These are phyloP conservation scores for Colletotrichum tamarilloi DNA, from an alignment of 2,329 filamentous ascomycete species.

Conservation along the genomic window DNA sequence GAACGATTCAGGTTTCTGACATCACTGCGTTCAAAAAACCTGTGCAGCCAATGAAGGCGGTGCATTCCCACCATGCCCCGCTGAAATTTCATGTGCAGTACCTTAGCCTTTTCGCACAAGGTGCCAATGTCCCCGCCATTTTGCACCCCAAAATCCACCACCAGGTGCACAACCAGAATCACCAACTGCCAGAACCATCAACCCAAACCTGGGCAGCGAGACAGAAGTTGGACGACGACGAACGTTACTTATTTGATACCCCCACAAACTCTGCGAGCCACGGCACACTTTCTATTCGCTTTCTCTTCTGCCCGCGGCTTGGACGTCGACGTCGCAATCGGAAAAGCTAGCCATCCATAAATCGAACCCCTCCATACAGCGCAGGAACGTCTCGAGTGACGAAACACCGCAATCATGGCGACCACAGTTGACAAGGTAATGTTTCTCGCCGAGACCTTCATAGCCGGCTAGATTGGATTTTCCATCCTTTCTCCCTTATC, in stretches of 20 bases:
- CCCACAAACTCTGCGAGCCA: background rate
- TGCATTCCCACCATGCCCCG: slow-evolving; percentile 24
- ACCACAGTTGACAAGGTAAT: slow-evolving; percentile 96
- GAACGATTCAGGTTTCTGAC: slow-evolving; percentile 10
- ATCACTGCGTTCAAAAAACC: slow-evolving; percentile 10
- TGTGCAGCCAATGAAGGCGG: slow-evolving; percentile 1
- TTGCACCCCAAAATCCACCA: slow-evolving; percentile 27
- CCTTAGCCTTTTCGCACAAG: slow-evolving; percentile 28
- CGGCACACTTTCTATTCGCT: background rate
- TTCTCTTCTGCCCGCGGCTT: background rate
- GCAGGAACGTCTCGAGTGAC: slow-evolving; percentile 16
- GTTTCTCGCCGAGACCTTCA: slow-evolving; percentile 11
- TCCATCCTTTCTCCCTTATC: background rate
- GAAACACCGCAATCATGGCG: slow-evolving; percentile 75
- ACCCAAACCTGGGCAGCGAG: background rate
- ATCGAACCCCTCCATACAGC: background rate
- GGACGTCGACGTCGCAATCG: background rate
- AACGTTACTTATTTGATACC: slow-evolving; percentile 3
- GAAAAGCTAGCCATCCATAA: background rate
- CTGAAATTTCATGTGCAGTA: slow-evolving; percentile 51
- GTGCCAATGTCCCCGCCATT: slow-evolving; percentile 25
- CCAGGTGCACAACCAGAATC: background rate
- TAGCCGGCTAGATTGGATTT: background rate
- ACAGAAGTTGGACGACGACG: background rate
- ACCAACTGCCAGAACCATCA: slow-evolving; percentile 5